phyloP scores from a whole-genome alignment of 2,329 filamentous ascomycete species.

The Penicillium expansum region DNA sequence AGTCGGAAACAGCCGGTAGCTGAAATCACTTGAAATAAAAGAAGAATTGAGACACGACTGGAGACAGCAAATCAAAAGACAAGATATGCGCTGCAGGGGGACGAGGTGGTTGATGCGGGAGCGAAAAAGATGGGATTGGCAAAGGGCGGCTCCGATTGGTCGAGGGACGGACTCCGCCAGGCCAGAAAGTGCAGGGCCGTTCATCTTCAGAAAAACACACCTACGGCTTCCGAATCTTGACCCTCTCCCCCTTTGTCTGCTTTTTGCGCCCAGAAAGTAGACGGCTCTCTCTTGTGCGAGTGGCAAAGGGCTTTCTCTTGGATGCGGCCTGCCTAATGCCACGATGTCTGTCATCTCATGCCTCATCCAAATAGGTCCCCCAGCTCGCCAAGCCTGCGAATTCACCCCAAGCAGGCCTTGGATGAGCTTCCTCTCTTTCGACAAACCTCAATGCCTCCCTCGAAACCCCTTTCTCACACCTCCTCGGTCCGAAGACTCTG shows the following conservation, averaged over 20 bases:
- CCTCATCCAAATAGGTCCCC: conserved; percentile 57
- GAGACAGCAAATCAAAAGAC: background rate
- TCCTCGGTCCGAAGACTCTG: conserved; percentile 30
- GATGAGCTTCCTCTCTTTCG: conserved; percentile 25
- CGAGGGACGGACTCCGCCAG: conserved; percentile 32
- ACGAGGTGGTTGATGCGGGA: conserved; percentile 19
- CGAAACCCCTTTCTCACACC: conserved; percentile 25
- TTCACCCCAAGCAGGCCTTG: conserved; percentile 47
- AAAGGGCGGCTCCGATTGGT: conserved; percentile 40
- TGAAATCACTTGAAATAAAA: background rate
- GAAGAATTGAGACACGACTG: background rate
- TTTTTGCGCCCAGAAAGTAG: conserved; percentile 15
- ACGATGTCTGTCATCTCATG: conserved; percentile 65
- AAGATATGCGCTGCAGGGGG: conserved; percentile 5
- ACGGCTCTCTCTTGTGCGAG: conserved; percentile 11
- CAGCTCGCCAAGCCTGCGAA: conserved; percentile 50
- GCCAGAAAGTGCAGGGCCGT: conserved; percentile 24
- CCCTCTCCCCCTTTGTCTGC: conserved; percentile 6
- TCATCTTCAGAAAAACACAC: conserved; percentile 26
- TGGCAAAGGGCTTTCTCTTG: conserved; percentile 22
- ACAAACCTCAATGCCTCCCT: conserved; percentile 30
- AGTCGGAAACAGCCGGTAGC: conserved; percentile 4
- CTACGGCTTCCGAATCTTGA: conserved; percentile 5
- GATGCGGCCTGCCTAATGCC: conserved; percentile 43
- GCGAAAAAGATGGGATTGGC: conserved; percentile 39